phyloP scores from a whole-genome alignment of 2,329 filamentous ascomycete species.

The Fusarium napiforme region DNA sequence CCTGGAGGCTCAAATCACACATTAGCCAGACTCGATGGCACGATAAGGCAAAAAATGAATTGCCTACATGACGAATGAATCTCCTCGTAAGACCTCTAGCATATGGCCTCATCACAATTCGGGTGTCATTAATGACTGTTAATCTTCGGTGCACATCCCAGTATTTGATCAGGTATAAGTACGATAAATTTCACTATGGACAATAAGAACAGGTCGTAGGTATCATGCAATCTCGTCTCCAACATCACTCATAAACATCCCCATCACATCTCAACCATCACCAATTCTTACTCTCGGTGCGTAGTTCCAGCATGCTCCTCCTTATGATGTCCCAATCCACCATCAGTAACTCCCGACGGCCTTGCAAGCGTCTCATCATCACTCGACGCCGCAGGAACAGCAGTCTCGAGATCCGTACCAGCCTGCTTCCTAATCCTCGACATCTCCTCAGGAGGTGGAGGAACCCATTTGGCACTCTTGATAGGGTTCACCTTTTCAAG shows the following conservation, averaged over 20 bases:
- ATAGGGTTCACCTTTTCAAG: conserved; percentile 71
- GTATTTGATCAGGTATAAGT: neutral
- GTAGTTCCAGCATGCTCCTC: conserved; percentile 24
- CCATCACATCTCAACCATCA: neutral
- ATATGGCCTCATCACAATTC: neutral
- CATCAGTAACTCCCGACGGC: conserved; percentile 14
- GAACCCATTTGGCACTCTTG: conserved; percentile 67
- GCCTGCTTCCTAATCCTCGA: conserved; percentile 55
- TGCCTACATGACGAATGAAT: neutral
- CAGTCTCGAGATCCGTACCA: conserved; percentile 52
- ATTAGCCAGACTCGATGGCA: neutral
- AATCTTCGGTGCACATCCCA: no score
- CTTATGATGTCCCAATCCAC: conserved; percentile 11
- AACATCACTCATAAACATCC: neutral
- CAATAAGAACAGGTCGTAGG: neutral
- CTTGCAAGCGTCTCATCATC: conserved; percentile 35
- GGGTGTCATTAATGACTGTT: accelerated
- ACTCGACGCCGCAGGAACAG: neutral
- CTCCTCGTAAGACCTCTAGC: accelerated
- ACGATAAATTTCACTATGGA: neutral
- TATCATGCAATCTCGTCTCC: conserved; percentile 4
- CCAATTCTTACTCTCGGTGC: conserved; percentile 15
- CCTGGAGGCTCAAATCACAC: neutral
- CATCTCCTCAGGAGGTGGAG: conserved; percentile 58
- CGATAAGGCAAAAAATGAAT: no score